Base-by-base conservation (phyloP, 163 green algal species). In the Picocystis sp. region DNA sequence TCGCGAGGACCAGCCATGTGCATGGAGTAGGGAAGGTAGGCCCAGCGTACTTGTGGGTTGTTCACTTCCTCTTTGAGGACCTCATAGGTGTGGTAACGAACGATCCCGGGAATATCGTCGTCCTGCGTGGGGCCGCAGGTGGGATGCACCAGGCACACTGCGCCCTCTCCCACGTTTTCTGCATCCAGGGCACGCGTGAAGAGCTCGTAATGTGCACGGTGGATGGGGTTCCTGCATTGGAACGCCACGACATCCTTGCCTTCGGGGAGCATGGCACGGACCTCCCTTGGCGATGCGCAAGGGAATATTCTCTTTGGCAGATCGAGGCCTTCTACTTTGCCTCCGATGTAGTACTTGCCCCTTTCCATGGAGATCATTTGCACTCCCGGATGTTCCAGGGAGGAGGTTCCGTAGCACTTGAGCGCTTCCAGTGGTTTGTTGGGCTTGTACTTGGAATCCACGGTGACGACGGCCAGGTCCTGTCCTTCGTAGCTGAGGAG, bases 11-110 rank as follows among this genome's bases (percentile, higher is more conserved):
- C 89, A 0, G 87, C 89, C 89, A 97, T 97, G 78, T 97, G 89
- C 89, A 97, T 97, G 56, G 77, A 89, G 81, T 97, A 97, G 53
- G 89, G 89, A 65, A 97, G 77, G 81, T 97, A 97, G 9, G 87
- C 82, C 89, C 89, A 97, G 42, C 76, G 71, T 63, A 97, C 76
- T 22, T 65, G 55, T 0, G 81, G 80, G 78, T 97, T 93, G 66
- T 73, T 65, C 1, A 76, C 53, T 77, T 97, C 87, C 56, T 81
- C 73, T 71, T 92, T 88, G 25, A 97, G 79, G 59, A 93, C 82
- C 67, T 83, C 76, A 59, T 92, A 89, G 3, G 81, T 86, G 44
- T 66, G 65, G 66, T 84, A 89, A 14, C 81, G 72, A 53, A 91
- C 77, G 48, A 79, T 70, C 34, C 82, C 82, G 1, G 81, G 74